A percentile compares a stretch with the other conserved stretches of the same genome.
Evolutionary conservation across 805 yeast species (phyloP).

Genomic region (Starmerella scarabaei): DNA sequence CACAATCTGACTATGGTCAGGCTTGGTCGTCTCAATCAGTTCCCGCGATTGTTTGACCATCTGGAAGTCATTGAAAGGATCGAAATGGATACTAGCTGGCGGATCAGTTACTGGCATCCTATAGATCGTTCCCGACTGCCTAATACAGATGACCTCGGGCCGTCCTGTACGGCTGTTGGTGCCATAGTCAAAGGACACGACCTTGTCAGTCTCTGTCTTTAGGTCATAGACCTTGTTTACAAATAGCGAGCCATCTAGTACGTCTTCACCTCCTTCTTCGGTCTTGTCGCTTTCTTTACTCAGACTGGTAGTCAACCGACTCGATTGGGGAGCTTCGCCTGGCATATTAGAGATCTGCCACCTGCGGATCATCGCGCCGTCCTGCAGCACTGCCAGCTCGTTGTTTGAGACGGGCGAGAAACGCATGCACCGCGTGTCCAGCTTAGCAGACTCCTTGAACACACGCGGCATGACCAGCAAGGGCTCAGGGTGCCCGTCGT

Average conservation of each 20-base stretch:
- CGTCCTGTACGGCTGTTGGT: conserved; percentile 38
- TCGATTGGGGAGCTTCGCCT: conserved; percentile 2
- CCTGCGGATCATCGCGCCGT: conserved; percentile 62
- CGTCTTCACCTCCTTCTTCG: not conserved
- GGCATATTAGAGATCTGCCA: conserved; percentile 43
- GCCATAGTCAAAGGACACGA: conserved; percentile 75
- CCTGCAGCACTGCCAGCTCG: conserved; percentile 68
- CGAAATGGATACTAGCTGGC: conserved; percentile 49
- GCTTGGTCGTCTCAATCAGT: conserved; percentile 3
- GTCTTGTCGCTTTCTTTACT: not conserved
- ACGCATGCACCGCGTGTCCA: conserved; percentile 19
- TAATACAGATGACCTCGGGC: conserved; percentile 66
- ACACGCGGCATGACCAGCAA: conserved; percentile 21
- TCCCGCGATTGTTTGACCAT: conserved; percentile 8
- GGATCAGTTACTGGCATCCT: conserved; percentile 63
- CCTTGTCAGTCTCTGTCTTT: conserved; percentile 65
- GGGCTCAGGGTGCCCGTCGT: conserved; percentile 7
- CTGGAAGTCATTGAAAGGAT: conserved; percentile 35
- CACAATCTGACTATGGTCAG: not conserved
- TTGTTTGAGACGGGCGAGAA: conserved; percentile 46
- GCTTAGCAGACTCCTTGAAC: conserved; percentile 15
- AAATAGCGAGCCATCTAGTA: conserved; percentile 35
- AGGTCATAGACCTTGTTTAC: conserved; percentile 66
- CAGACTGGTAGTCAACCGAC: conserved; percentile 15
- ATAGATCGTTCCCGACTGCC: conserved; percentile 81